Base-by-base conservation (phyloP, 305 asterid genomes). In the Caryopteris hybrid region DNA sequence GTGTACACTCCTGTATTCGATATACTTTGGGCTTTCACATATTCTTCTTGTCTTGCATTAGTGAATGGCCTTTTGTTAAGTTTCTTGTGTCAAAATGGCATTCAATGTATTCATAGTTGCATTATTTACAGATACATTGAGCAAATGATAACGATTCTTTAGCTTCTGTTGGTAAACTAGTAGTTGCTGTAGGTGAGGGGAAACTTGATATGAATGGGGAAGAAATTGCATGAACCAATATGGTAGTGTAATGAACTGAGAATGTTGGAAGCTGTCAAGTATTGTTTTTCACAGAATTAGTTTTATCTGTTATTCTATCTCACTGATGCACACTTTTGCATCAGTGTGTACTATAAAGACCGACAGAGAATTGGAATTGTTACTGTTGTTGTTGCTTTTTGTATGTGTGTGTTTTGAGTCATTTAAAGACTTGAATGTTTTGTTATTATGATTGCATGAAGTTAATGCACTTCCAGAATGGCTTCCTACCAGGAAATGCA, bases 271-370 rank as follows among this genome's bases (percentile, higher is more conserved):
- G 42, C 42, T 18, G 16, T 6, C 1, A 17, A 31, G 51, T 43
- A 42, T 45, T 53, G 70, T 61, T 47, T 25, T 51, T 68, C 60
- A n/a, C 20, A 18, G 27, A 55, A 70, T 57, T 43, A 3, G 12
- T 9, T 23, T 6, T 13, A 22, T 1, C 0, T 17, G 31, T 12
- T 21, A 6, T 42, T 42, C n/a, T 11, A 23, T 54, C 22, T 23
- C 23, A 33, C 36, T 7, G 31, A 12, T 59, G 57, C 21, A 10
- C n/a, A 6, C 22, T 69, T 25, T 6, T 18, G 33, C 4, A 52
- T 22, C 22, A 6, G 18, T 23, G 12, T 64, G 45, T 6, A 18
- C 7, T 43, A 21, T 25, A 21, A 17, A 9, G 21, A 7, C 20
- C 3, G 6, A 17, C n/a, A n/a, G n/a, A n/a, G n/a, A n/a, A n/a